Conservation (phyloP, 2,329 filamentous ascomycete genomes). For the Verticillium albo-atrum region DNA sequence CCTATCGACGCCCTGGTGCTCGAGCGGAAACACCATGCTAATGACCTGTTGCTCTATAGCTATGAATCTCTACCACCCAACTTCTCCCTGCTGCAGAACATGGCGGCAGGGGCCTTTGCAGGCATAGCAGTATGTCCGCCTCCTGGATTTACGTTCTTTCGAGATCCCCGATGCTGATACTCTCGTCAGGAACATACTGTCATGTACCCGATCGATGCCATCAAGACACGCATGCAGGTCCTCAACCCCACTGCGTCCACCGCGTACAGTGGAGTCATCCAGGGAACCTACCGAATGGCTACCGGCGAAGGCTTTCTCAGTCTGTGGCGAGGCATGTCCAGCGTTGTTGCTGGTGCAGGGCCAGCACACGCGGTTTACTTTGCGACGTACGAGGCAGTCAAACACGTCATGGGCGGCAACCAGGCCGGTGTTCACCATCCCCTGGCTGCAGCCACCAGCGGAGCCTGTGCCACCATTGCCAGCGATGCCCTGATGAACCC, state of each 20-base stretch:
- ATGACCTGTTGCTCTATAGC: constrained; percentile 28
- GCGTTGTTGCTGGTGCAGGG: constrained; percentile 90
- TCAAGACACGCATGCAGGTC: constrained; percentile 99
- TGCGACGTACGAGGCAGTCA: constrained; percentile 94
- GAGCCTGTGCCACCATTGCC: constrained; percentile 91
- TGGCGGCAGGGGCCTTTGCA: constrained; percentile 93
- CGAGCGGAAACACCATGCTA: constrained; percentile 1
- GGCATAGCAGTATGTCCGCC: constrained; percentile 74
- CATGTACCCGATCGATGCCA: constrained; percentile 97
- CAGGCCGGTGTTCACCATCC: constrained; percentile 84
- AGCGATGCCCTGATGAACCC: constrained; percentile 99
- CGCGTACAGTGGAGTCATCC: constrained; percentile 84
- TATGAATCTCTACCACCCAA: constrained; percentile 94
- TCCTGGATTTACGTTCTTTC: background rate
- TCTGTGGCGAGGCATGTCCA: constrained; percentile 94
- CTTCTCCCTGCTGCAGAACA: constrained; percentile 91
- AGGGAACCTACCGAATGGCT: constrained; percentile 90
- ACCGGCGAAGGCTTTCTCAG: constrained; percentile 84
- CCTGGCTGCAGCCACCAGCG: constrained; percentile 90
- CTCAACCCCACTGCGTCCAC: constrained; percentile 76
- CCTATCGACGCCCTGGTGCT: background rate
- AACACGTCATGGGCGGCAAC: constrained; percentile 93
- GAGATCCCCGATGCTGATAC: constrained; percentile 10
- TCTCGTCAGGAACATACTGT: constrained; percentile 81
- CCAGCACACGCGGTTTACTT: constrained; percentile 98